Percentiles rank a stretch among this genome's conserved stretches.
Conservation (phyloP, 2,329 filamentous ascomycete species). For the Aspergillus persii region DNA sequence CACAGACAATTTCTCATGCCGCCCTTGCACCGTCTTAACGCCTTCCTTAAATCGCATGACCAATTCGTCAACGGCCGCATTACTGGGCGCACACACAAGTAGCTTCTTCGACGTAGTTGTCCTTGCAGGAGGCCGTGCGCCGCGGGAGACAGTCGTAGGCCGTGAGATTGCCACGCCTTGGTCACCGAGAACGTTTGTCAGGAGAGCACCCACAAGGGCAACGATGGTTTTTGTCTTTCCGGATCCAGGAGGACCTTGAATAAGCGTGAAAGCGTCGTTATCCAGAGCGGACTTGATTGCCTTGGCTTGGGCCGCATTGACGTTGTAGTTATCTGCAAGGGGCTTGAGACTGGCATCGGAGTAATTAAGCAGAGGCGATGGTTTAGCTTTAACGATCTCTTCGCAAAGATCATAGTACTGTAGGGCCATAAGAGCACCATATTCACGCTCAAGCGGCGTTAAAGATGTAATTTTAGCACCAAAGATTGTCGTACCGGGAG, state of each 20-base stretch:
- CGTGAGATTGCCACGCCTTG: slow-evolving; percentile 50
- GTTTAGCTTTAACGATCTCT: slow-evolving; percentile 84
- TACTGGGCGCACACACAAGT: slow-evolving; percentile 95
- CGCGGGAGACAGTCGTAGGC: slow-evolving; percentile 36
- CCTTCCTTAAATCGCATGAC: slow-evolving; percentile 89
- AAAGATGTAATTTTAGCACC: slow-evolving; percentile 87
- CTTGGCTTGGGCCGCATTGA: slow-evolving; percentile 86
- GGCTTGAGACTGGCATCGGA: slow-evolving; percentile 68
- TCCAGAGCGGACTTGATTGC: slow-evolving; percentile 89
- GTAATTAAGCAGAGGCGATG: slow-evolving; percentile 83
- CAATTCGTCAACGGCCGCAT: slow-evolving; percentile 93
- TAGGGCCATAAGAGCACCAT: slow-evolving; percentile 82
- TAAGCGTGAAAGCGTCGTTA: slow-evolving; percentile 94
- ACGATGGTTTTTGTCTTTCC: slow-evolving; percentile 98
- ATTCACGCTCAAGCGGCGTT: slow-evolving; percentile 92
- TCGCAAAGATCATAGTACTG: slow-evolving; percentile 96
- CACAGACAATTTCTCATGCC: slow-evolving; percentile 74
- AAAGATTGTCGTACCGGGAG: slow-evolving; percentile 67
- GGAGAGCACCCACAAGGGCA: slow-evolving; percentile 85
- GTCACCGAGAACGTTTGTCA: slow-evolving; percentile 59
- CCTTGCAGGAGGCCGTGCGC: slow-evolving; percentile 33
- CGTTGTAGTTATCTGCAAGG: slow-evolving; percentile 71
- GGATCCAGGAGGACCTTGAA: slow-evolving; percentile 93
- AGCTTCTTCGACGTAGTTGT: slow-evolving; percentile 69
- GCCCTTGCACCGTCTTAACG: slow-evolving; percentile 72